Evolutionary conservation across 2,329 filamentous ascomycete genomes (phyloP).

Genomic region (Chaetomium sp.): DNA sequence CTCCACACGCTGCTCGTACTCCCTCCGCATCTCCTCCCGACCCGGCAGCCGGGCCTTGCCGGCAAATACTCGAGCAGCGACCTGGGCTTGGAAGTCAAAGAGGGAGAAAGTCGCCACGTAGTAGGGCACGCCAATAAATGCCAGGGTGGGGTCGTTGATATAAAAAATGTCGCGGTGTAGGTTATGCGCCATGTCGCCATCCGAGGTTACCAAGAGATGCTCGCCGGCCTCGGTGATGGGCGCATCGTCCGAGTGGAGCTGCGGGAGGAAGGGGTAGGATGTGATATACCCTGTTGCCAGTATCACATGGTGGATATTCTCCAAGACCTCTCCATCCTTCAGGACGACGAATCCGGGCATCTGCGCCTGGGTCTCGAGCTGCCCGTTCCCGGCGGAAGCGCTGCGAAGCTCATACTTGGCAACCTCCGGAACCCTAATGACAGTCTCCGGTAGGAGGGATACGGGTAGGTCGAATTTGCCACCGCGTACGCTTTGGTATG

Average conservation of each 20-base stretch:
- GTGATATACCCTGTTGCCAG: slow-evolving; percentile 71
- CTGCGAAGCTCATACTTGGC: slow-evolving; percentile 48
- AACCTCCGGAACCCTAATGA: slow-evolving; percentile 55
- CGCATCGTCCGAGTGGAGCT: slow-evolving; percentile 47
- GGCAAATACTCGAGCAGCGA: slow-evolving; percentile 58
- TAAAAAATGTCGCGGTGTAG: slow-evolving; percentile 73
- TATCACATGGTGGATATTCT: slow-evolving; percentile 62
- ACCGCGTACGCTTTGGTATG: slow-evolving; percentile 58
- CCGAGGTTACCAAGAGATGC: slow-evolving; percentile 58
- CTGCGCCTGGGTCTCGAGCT: slow-evolving; percentile 35
- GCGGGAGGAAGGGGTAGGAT: slow-evolving; percentile 63
- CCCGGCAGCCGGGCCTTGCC: slow-evolving; percentile 53
- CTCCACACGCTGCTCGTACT: slow-evolving; percentile 39
- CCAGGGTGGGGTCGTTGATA: slow-evolving; percentile 64
- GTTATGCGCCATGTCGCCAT: slow-evolving; percentile 66
- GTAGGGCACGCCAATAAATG: slow-evolving; percentile 66
- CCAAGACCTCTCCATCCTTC: slow-evolving; percentile 54
- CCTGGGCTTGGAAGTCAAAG: slow-evolving; percentile 70
- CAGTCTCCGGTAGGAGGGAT: slow-evolving; percentile 55
- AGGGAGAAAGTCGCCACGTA: slow-evolving; percentile 68
- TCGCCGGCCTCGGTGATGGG: slow-evolving; percentile 52
- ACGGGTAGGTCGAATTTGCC: slow-evolving; percentile 62
- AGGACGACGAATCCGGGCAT: slow-evolving; percentile 57
- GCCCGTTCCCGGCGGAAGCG: slow-evolving; percentile 14
- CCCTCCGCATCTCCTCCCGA: slow-evolving; percentile 43